Percentiles rank a stretch among this genome's conserved stretches.
Evolutionary conservation across 176 grass and related monocot species (phyloP).

Genomic region (Aechmea fasciata): DNA sequence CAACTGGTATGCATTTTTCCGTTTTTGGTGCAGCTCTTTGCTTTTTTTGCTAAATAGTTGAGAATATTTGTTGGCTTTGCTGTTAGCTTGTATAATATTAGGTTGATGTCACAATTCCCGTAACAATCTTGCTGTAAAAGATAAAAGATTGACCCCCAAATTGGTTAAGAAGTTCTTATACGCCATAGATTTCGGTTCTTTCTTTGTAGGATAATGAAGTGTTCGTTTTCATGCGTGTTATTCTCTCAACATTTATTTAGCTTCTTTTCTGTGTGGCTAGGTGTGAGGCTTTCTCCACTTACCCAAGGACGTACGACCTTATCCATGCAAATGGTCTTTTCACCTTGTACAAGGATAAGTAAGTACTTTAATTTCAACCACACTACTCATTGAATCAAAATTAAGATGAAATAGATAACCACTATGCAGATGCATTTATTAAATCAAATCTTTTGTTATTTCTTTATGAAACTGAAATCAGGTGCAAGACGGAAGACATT

Average conservation of each 20-base stretch:
- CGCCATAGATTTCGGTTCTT: no score
- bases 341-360: conserved; percentile 71
- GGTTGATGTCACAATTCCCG: no score
- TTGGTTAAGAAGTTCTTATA: no score
- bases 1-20: conserved; percentile 51
- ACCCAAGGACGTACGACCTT: conserved; percentile 83
- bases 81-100: not conserved
- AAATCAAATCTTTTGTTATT: not conserved
- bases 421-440: not conserved
- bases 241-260: not conserved
- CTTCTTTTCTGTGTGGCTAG: conserved; percentile 20
- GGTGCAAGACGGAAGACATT: conserved; percentile 65
- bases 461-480: conserved; percentile 16
- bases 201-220: no score
- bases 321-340: conserved; percentile 67
- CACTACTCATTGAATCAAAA: not conserved
- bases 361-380: conserved; percentile 14
- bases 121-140: no score
- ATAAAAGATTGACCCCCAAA: no score
- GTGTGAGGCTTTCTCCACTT: conserved; percentile 91
- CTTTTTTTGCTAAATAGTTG: not conserved
- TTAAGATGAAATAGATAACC: no score
- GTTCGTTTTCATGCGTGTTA: not conserved
- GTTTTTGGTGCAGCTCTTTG: not conserved
- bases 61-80: not conserved